phyloP scores from a whole-genome alignment of 106 monocot genomes.

The Dendrobium chrysotoxum region DNA sequence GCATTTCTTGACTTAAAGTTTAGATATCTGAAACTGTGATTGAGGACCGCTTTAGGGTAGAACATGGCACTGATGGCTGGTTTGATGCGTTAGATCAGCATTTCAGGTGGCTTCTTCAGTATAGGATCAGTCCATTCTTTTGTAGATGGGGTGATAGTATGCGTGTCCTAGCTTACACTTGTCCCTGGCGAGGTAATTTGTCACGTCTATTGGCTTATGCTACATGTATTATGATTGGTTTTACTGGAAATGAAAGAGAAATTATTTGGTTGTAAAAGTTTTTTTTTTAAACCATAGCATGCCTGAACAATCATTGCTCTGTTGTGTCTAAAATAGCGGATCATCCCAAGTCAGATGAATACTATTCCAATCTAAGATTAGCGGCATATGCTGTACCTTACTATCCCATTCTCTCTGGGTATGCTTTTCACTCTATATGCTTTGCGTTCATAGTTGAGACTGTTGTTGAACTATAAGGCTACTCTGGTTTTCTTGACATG shows the following conservation, averaged over 20 bases:
- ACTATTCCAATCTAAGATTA: conserved; percentile 93
- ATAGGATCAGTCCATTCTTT: conserved; percentile 92
- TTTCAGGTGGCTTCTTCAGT: conserved; percentile 94
- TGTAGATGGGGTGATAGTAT: conserved; percentile 98
- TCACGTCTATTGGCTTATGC: neutral
- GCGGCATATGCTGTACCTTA: conserved; percentile 98
- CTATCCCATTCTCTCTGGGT: conserved; percentile 73
- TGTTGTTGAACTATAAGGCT: neutral
- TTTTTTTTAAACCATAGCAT: neutral
- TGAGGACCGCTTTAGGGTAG: conserved; percentile 85
- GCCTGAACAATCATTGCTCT: neutral
- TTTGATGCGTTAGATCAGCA: conserved; percentile 73
- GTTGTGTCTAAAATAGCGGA: conserved; percentile 47
- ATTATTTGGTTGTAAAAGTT: neutral
- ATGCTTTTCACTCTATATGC: conserved; percentile 13
- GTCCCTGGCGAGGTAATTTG: conserved; percentile 91
- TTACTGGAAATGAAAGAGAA: conserved; percentile 1
- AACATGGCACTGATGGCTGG: conserved; percentile 90
- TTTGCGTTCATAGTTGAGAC: neutral
- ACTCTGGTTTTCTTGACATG: conserved; percentile 16
- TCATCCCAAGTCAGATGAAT: conserved; percentile 88
- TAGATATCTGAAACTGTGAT: conserved; percentile 99
- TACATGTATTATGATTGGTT: neutral
- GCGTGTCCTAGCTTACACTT: conserved; percentile 91
- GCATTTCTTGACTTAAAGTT: conserved; percentile 1